These are phyloP conservation scores for Flaveria brownii DNA, from an alignment of 129 eudicot genomes.

Conservation along the genomic window DNA sequence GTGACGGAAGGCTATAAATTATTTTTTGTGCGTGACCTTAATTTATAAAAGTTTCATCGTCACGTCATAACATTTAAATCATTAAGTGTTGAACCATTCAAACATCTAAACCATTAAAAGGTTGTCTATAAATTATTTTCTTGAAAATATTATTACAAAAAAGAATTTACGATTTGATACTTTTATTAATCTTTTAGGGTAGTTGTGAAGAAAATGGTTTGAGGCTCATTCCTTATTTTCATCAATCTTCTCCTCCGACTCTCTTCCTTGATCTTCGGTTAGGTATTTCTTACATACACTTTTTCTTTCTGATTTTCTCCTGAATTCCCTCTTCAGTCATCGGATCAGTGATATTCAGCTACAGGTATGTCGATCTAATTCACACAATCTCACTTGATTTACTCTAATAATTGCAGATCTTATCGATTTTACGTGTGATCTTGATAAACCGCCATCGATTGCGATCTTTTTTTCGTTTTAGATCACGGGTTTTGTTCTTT, in stretches of 20 bases:
- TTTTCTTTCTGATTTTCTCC: conserved; percentile 20
- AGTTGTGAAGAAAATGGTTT: conserved; percentile 26
- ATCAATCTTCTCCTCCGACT: conserved; percentile 12
- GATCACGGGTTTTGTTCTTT: not conserved
- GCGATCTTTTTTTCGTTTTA: not conserved
- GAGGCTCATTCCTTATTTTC: conserved; percentile 13
- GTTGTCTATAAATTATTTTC: not conserved
- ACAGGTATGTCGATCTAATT: conserved; percentile 37
- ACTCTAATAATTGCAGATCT: conserved; percentile 30
- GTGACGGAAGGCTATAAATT: no score
- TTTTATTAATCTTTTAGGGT: conserved; percentile 9
- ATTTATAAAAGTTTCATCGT: no score
- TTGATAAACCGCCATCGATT: conserved; percentile 16
- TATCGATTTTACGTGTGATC: conserved; percentile 26
- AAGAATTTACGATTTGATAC: not conserved
- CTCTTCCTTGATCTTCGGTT: conserved; percentile 37
- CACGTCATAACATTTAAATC: no score
- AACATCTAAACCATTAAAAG: no score
- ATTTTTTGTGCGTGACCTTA: no score
- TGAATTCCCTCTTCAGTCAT: conserved; percentile 27
- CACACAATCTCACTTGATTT: conserved; percentile 16
- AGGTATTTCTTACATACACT: conserved; percentile 30
- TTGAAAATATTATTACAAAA: not conserved
- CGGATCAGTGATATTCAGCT: conserved; percentile 32
- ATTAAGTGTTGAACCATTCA: no score